Base-by-base conservation (phyloP, 495 filamentous ascomycete species). In the Aspergillus bridgeri region DNA sequence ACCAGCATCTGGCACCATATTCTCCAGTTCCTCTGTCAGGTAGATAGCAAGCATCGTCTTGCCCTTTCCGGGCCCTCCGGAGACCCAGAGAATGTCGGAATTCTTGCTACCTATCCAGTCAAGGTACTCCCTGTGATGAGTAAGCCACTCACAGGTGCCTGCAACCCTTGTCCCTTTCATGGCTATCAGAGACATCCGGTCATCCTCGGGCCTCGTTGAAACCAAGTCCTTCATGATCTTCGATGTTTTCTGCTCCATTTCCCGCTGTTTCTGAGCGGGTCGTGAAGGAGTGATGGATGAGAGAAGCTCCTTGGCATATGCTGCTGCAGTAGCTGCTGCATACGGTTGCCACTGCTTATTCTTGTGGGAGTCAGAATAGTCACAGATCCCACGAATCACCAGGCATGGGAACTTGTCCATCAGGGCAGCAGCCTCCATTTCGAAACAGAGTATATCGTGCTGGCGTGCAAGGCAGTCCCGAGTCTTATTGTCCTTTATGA, bases 11-110 rank as follows among this genome's bases (percentile, higher is more conserved):
- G 62, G 51, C 13, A 62, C 50, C 9, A 49, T 18, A 43, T 42
- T 57, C 55, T 80, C 69, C 19, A 80, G 64, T 48, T 69, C 65
- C 59, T 79, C 70, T 25, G 75, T 71, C 5, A 79, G 59, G 63
- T 71, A 79, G 22, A 75, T 77, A 5, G 74, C 67, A 6, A 81
- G 66, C 74, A 79, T 79, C 1, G 76, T 79, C 60, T 81, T 81
- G 3, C 79, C 79, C 65, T 76, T 80, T 18, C 77, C 78, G 62
- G 76, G 74, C 21, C 74, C 69, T 24, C 78, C 78, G 17, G 65
- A 75, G 19, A 81, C 64, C 76, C 78, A 80, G 43, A 81, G 69
- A 1, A 77, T 65, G 49, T 59, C 62, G 25, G 18, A 47, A 56
- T 60, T 44, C 17, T 53, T 50, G 24, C 59, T n/a, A 46, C 33